Conservation (phyloP, 306 rosid genomes). For the Boehmeria nivea region DNA sequence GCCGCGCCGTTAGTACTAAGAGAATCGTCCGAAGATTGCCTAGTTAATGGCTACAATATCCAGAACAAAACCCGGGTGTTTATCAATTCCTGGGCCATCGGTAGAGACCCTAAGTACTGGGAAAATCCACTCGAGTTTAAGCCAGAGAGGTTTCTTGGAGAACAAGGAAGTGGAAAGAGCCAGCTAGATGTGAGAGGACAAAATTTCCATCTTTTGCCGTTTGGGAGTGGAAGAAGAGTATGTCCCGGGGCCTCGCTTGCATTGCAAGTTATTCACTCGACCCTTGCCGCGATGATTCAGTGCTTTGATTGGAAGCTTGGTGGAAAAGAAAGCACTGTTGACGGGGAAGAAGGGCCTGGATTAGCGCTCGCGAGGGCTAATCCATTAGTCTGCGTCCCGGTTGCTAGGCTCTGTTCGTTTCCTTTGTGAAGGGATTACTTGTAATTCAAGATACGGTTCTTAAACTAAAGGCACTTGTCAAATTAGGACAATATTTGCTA, state of each 20-base stretch:
- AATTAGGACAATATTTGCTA: too few relatives aligned
- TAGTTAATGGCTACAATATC: conserved; percentile 48
- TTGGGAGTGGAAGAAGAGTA: conserved; percentile 83
- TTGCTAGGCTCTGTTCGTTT: too few relatives aligned
- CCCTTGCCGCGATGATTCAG: conserved; percentile 56
- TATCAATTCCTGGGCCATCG: conserved; percentile 67
- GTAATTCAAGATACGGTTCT: too few relatives aligned
- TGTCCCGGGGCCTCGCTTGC: conserved; percentile 74
- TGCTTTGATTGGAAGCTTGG: conserved; percentile 63
- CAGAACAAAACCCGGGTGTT: conserved; percentile 47
- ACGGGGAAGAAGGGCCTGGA: conserved; percentile 51
- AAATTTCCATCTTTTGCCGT: conserved; percentile 40
- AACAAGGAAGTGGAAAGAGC: conserved; percentile 20
- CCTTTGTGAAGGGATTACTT: too few relatives aligned
- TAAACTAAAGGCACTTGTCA: too few relatives aligned
- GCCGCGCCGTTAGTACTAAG: conserved; percentile 53
- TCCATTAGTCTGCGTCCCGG: conserved; percentile 38
- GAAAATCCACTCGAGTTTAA: conserved; percentile 58
- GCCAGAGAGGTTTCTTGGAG: conserved; percentile 56
- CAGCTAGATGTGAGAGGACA: conserved; percentile 49
- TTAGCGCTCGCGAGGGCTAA: conserved; percentile 49
- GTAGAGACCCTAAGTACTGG: conserved; percentile 67
- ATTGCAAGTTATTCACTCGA: conserved; percentile 42
- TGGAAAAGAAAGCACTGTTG: conserved; percentile 8
- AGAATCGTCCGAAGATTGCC: conserved; percentile 39